Evolutionary conservation across 768 basidiomycete species (phyloP).

Genomic region (Phanerochaete carnosa): DNA sequence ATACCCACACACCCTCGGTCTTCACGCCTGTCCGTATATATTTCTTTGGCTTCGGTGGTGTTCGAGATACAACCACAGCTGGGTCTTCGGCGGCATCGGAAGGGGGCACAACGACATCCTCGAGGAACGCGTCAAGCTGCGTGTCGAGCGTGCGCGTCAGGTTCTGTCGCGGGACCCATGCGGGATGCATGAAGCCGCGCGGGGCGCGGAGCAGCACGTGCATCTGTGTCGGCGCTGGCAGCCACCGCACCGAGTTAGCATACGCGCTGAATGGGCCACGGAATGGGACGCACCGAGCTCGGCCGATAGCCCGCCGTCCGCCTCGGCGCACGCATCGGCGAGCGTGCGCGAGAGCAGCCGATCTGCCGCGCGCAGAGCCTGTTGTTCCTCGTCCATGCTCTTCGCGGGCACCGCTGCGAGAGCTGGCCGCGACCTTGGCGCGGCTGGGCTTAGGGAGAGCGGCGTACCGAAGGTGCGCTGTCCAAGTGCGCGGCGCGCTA

Average conservation of each 20-base stretch:
- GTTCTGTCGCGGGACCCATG: constrained; percentile 47
- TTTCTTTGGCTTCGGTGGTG: constrained; percentile 27
- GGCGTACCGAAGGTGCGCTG: neutral
- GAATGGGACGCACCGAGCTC: constrained; percentile 36
- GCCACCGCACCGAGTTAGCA: neutral
- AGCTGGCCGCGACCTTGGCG: neutral
- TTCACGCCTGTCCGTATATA: constrained; percentile 15
- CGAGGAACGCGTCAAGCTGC: constrained; percentile 33
- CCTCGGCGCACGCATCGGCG: constrained; percentile 41
- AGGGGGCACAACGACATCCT: constrained; percentile 17
- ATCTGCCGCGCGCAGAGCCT: constrained; percentile 22
- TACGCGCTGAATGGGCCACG: neutral
- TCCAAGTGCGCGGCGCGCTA: neutral
- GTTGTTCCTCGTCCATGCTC: constrained; percentile 31
- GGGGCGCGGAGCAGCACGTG: constrained; percentile 47
- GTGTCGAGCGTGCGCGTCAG: constrained; percentile 34
- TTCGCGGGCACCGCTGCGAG: neutral
- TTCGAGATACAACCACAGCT: too few species aligned
- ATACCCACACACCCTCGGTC: constrained; percentile 43
- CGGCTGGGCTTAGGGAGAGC: neutral
- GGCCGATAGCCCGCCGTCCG: constrained; percentile 37
- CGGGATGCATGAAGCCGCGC: constrained; percentile 42
- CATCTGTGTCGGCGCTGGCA: constrained; percentile 44
- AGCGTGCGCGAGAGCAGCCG: constrained; percentile 41
- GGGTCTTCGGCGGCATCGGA: constrained; percentile 17